Conservation (phyloP, 1,284 basidiomycete species). For the Microbotryum violaceum region DNA sequence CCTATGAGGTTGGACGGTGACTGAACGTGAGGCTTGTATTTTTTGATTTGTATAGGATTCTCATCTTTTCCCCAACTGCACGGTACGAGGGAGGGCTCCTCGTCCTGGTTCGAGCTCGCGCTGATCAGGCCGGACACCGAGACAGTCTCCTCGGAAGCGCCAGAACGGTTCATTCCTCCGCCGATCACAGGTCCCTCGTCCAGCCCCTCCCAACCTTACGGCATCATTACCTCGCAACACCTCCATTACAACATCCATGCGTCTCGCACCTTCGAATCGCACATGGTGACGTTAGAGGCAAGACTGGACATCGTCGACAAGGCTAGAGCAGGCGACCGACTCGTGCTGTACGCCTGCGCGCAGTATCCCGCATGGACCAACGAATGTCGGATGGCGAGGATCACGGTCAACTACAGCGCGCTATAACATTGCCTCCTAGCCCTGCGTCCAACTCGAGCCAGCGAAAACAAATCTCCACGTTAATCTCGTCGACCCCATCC, state of each 20-base stretch:
- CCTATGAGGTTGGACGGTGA: too few species aligned
- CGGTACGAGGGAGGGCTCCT: conserved; percentile 15
- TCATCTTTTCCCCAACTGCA: conserved; percentile 9
- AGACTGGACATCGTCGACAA: neutral
- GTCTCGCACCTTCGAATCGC: neutral
- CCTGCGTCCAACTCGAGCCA: too few species aligned
- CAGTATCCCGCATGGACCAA: conserved; percentile 25
- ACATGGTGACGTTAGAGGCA: neutral
- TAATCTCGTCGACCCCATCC: too few species aligned
- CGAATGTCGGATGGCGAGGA: too few species aligned
- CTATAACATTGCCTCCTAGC: too few species aligned
- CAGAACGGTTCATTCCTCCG: too few species aligned
- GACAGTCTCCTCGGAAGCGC: too few species aligned
- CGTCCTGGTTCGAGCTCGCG: conserved; percentile 22
- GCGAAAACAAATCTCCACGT: too few species aligned
- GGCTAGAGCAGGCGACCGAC: conserved; percentile 6
- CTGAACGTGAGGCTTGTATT: too few species aligned
- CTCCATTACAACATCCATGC: conserved; percentile 20
- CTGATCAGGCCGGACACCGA: neutral
- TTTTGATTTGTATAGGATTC: conserved; percentile 8
- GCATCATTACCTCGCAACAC: neutral
- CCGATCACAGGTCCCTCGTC: neutral
- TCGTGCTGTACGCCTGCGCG: conserved; percentile 12
- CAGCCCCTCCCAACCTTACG: neutral
- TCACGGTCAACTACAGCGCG: too few species aligned